Conservation (phyloP, 1,139 yeast species). For the Candida freyschussii region DNA sequence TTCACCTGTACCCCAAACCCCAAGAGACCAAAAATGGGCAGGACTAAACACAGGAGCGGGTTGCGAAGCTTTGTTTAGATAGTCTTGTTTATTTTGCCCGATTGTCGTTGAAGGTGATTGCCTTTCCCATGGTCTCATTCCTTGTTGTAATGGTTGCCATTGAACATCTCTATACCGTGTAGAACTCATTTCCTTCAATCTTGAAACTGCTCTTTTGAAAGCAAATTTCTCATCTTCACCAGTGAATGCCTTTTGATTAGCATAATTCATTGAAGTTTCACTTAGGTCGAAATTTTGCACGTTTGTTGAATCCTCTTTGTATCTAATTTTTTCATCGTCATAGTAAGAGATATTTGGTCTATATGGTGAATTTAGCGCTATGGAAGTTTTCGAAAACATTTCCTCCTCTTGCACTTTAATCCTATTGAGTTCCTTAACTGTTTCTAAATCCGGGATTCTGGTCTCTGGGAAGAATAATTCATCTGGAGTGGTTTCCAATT, state of each 20-base stretch:
- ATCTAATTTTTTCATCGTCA: slow-evolving; percentile 42
- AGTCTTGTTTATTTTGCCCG: neutral
- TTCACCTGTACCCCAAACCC: slow-evolving; percentile 53
- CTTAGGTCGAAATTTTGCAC: slow-evolving; percentile 14
- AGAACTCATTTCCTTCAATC: slow-evolving; percentile 65
- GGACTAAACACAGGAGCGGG: slow-evolving; percentile 43
- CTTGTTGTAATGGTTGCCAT: slow-evolving; percentile 53
- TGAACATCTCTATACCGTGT: slow-evolving; percentile 44
- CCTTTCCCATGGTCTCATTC: slow-evolving; percentile 60
- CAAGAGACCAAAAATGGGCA: slow-evolving; percentile 64
- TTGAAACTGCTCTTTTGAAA: slow-evolving; percentile 63
- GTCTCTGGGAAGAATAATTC: slow-evolving; percentile 52
- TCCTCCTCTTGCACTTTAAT: slow-evolving; percentile 58
- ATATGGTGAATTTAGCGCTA: slow-evolving; percentile 59
- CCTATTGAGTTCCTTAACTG: slow-evolving; percentile 17
- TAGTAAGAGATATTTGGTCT: slow-evolving; percentile 66
- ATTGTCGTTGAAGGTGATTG: neutral
- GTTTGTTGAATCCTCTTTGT: slow-evolving; percentile 28
- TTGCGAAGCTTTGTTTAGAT: slow-evolving; percentile 3
- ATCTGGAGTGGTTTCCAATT: slow-evolving; percentile 47
- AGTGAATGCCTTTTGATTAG: slow-evolving; percentile 53
- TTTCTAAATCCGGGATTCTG: slow-evolving; percentile 16
- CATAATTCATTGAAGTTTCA: slow-evolving; percentile 34
- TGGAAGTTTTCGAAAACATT: slow-evolving; percentile 60
- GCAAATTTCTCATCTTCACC: slow-evolving; percentile 81